phyloP scores from a whole-genome alignment of 371 early-diverging fungal species.

The Mucor mucedo region DNA sequence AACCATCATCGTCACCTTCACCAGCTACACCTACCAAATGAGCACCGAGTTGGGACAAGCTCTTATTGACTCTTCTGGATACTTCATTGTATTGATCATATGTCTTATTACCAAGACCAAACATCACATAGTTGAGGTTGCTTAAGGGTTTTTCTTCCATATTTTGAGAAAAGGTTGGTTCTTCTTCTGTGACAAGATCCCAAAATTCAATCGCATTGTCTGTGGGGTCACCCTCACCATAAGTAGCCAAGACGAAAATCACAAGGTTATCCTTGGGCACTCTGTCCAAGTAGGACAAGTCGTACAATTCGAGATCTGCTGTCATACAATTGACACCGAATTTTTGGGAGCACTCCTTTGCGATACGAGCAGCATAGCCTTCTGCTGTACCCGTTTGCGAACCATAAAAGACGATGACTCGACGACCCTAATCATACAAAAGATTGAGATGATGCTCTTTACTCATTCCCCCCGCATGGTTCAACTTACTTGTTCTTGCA shows the following conservation, averaged over 20 bases:
- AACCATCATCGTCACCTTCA: conserved; percentile 96
- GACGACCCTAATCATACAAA: conserved; percentile 55
- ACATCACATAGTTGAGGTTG: conserved; percentile 77
- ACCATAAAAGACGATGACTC: conserved; percentile 85
- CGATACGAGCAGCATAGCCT: conserved; percentile 88
- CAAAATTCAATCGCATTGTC: conserved; percentile 93
- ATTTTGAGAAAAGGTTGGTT: conserved; percentile 67
- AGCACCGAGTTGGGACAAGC: conserved; percentile 77
- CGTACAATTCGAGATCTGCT: conserved; percentile 88
- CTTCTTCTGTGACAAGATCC: conserved; percentile 72
- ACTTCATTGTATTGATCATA: conserved; percentile 95
- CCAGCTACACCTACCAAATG: conserved; percentile 79
- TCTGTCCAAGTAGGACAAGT: conserved; percentile 75
- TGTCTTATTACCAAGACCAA: conserved; percentile 97
- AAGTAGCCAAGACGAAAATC: conserved; percentile 90
- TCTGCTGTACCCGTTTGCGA: conserved; percentile 98
- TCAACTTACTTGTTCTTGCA: conserved; percentile 51
- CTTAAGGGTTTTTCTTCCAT: conserved; percentile 53
- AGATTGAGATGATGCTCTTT: not conserved
- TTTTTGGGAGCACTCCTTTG: conserved; percentile 80
- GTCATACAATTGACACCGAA: conserved; percentile 79
- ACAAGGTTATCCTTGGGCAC: conserved; percentile 67
- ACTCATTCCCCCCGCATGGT: no score
- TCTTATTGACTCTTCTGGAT: conserved; percentile 67
- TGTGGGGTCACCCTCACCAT: conserved; percentile 92